These are phyloP conservation scores for Trametes gibbosa DNA, from an alignment of 768 basidiomycete species.

Conservation along the genomic window DNA sequence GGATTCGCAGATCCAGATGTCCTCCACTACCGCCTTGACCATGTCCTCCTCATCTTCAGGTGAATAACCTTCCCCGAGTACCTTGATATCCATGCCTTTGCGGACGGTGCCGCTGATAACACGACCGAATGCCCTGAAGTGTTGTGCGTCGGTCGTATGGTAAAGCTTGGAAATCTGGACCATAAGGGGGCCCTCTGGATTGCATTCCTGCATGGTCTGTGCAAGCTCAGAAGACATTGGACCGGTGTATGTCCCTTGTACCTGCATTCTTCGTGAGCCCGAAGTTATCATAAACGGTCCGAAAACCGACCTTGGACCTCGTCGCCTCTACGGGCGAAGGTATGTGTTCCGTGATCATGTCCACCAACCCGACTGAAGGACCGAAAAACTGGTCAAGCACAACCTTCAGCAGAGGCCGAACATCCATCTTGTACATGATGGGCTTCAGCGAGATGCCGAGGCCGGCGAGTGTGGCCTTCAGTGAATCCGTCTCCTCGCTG, in stretches of 20 bases:
- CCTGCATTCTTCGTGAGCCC: constrained; percentile 37
- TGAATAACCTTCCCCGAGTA: constrained; percentile 97
- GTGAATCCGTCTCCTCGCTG: constrained; percentile 87
- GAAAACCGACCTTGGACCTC: constrained; percentile 49
- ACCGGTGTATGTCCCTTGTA: constrained; percentile 85
- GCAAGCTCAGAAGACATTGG: constrained; percentile 81
- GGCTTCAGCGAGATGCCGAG: constrained; percentile 88
- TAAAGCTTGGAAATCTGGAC: constrained; percentile 93
- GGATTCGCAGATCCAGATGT: constrained; percentile 88
- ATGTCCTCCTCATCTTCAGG: constrained; percentile 99
- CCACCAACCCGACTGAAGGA: constrained; percentile 82
- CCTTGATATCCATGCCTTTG: constrained; percentile 84
- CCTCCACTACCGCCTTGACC: constrained; percentile 80
- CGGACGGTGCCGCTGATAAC: constrained; percentile 88
- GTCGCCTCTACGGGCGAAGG: constrained; percentile 74
- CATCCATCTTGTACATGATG: constrained; percentile 98
- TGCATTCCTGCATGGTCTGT: constrained; percentile 76
- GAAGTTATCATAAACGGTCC: neutral
- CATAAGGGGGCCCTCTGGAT: constrained; percentile 84
- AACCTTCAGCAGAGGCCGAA: constrained; percentile 88
- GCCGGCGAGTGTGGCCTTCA: constrained; percentile 72
- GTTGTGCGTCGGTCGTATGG: constrained; percentile 94
- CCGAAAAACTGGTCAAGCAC: constrained; percentile 97
- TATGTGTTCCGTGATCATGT: constrained; percentile 87
- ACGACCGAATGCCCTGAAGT: constrained; percentile 94